Base-by-base conservation (phyloP, 1,284 basidiomycete species). In the Anthracocystis setariae region DNA sequence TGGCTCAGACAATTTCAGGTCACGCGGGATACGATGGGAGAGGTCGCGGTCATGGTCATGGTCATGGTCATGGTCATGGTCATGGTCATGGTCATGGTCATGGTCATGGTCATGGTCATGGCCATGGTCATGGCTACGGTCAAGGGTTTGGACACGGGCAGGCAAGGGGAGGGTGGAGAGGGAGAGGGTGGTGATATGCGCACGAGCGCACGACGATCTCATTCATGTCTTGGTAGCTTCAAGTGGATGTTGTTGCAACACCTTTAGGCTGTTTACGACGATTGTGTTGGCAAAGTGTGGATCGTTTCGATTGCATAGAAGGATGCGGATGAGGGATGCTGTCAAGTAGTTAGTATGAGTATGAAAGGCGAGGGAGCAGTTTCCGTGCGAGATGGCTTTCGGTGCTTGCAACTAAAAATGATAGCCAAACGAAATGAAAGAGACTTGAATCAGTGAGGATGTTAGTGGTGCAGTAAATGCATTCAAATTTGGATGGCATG, bases 1-100 rank as follows among this genome's bases (percentile, higher is more conserved):
- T 71, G 49, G 57, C 61, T n/a, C 55, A 61, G 32, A 46, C 61
- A 4, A 52, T 50, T 33, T 29, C 54, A 24, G 60, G 48, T 24
- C 44, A 23, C 18, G 12, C 29, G 15, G 53, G 48, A 17, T 47
- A 56, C 2, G 54, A 49, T 18, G 53, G 50, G 7, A 23, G 50
- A 2, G 59, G 52, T 3, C n/a, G 46, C 8, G 46, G 46, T 9
- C 40, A 25, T 18, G 62, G 55, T 12, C n/a, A 43, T 24, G 56
- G 52, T 12, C 40, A 25, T 23, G 62, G 50, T 12, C 13, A 43
- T 24, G 56, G 47, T 9, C 50, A 46, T 5, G 57, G 44, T 5
- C 45, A 43, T 24, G 55, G 59, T n/a, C n/a, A n/a, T n/a, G 59
- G 52, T 3, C n/a, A 42, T 12, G 46, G 46, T 9, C 40, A 25